Percentiles rank a stretch among this genome's conserved stretches.
Conservation (phyloP, 345 rosid species). For the Acer saccharum region DNA sequence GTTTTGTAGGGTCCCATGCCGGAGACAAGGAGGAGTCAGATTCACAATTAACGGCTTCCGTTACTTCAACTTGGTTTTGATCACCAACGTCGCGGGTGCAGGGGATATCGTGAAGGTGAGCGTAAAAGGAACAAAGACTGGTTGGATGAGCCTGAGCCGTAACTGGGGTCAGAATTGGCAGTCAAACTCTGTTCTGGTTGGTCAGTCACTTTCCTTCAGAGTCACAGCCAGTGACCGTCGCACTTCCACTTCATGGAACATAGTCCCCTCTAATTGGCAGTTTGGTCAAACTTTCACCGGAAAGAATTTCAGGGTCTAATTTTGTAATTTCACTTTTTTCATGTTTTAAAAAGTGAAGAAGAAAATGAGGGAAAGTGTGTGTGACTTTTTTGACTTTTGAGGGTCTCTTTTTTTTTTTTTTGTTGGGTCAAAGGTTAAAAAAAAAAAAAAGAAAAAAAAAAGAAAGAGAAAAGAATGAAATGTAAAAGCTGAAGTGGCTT, state of each 20-base stretch:
- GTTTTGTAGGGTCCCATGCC: conserved; percentile 52
- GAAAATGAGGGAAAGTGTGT: conserved; percentile 16
- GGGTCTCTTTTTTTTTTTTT: not conserved
- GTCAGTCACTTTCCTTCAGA: conserved; percentile 57
- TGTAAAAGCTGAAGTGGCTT: conserved; percentile 47
- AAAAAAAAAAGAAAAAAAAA: not conserved
- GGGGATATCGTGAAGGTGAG: conserved; percentile 58
- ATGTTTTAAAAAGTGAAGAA: conserved; percentile 10
- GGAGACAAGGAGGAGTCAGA: conserved; percentile 64
- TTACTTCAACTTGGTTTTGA: conserved; percentile 68
- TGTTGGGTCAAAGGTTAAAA: not conserved
- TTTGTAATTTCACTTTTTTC: not conserved
- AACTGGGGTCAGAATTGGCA: conserved; percentile 91
- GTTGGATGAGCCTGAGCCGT: conserved; percentile 62
- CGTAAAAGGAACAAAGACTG: conserved; percentile 57
- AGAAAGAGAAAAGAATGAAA: not conserved
- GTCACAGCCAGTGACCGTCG: conserved; percentile 55
- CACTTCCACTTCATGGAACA: conserved; percentile 49
- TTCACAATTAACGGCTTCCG: conserved; percentile 70
- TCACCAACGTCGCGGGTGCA: conserved; percentile 72
- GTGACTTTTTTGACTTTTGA: conserved; percentile 16
- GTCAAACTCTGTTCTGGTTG: conserved; percentile 54
- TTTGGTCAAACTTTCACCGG: conserved; percentile 63
- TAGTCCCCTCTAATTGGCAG: conserved; percentile 53
- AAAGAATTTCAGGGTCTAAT: conserved; percentile 54